Percentiles rank a stretch among this genome's conserved stretches.
Conservation (phyloP, 306 rosid species). For the Fagus sylvatica region DNA sequence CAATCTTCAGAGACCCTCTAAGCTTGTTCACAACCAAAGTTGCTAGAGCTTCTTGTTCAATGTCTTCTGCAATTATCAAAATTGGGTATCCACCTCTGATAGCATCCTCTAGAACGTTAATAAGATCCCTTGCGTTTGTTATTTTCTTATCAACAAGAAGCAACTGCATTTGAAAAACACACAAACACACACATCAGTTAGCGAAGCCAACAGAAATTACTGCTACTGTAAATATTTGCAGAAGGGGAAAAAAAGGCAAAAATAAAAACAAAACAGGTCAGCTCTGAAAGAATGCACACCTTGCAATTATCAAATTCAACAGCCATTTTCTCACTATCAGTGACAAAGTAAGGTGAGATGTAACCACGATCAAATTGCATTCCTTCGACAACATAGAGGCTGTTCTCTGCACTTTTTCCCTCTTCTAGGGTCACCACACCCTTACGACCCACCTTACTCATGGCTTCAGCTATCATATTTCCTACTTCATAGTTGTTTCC, state of each 20-base stretch:
- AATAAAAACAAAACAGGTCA: background rate
- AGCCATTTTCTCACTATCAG: slow-evolving; percentile 96
- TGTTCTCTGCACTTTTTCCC: slow-evolving; percentile 96
- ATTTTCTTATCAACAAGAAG: slow-evolving; percentile 94
- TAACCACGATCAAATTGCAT: slow-evolving; percentile 99
- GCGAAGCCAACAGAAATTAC: background rate
- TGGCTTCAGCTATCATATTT: slow-evolving; percentile 95
- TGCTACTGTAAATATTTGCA: background rate
- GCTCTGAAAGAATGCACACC: slow-evolving; percentile 37
- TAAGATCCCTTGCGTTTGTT: slow-evolving; percentile 89
- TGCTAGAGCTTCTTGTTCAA: slow-evolving; percentile 97
- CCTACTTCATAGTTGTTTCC: slow-evolving; percentile 96
- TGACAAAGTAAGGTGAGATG: slow-evolving; percentile 94
- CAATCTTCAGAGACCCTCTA: slow-evolving; percentile 95
- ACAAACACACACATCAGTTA: too few relatives aligned
- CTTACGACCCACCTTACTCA: slow-evolving; percentile 97
- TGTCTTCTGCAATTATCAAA: slow-evolving; percentile 83
- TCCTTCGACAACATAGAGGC: slow-evolving; percentile 93
- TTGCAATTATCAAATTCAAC: slow-evolving; percentile 96
- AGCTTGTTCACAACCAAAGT: slow-evolving; percentile 96
- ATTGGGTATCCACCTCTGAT: slow-evolving; percentile 89
- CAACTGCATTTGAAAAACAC: slow-evolving; percentile 58
- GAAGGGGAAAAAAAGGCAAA: background rate
- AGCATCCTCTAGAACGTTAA: slow-evolving; percentile 90
- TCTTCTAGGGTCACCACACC: slow-evolving; percentile 99